Percentiles rank a stretch among this genome's conserved stretches.
Evolutionary conservation across 208 protist species (phyloP).

Genomic region (Trypanosomatidae sp.): DNA sequence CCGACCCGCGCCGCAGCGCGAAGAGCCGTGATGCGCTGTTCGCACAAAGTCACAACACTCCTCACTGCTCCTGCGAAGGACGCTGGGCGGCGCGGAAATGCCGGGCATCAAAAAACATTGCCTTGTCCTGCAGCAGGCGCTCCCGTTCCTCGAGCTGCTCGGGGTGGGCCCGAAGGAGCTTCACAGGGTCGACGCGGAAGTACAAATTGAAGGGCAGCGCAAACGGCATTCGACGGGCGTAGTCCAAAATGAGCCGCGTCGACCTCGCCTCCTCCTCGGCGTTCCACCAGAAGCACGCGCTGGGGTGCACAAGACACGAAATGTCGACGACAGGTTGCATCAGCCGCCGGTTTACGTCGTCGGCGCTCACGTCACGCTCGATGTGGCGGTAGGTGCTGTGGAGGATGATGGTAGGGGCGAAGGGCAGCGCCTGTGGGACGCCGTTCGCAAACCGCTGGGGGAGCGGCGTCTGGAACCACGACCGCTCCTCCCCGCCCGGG

Average conservation of each 20-base stretch:
- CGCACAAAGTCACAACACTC: too few relatives aligned
- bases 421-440: constrained; percentile 65
- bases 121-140: constrained; percentile 37
- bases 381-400: constrained; percentile 55
- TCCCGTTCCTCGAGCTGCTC: constrained; percentile 35
- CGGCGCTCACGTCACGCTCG: constrained; percentile 29
- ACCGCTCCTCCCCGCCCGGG: constrained; percentile 44
- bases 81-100: constrained; percentile 39
- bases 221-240: constrained; percentile 82
- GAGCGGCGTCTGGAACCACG: constrained; percentile 81
- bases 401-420: constrained; percentile 76
- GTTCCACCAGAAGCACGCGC: constrained; percentile 86
- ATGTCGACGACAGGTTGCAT: constrained; percentile 85
- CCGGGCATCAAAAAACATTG: constrained; percentile 54
- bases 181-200: constrained; percentile 71
- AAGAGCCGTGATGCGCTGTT: too few relatives aligned
- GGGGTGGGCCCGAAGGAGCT: constrained; percentile 39
- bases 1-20: too few relatives aligned
- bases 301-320: constrained; percentile 72
- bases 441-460: constrained; percentile 60
- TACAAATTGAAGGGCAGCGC: constrained; percentile 88
- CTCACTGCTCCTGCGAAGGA: background rate
- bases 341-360: constrained; percentile 52
- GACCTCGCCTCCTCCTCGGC: constrained; percentile 67
- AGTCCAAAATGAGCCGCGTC: constrained; percentile 76